Base-by-base conservation (phyloP, 208 protist species). In the Wallacemonas collosoma region DNA sequence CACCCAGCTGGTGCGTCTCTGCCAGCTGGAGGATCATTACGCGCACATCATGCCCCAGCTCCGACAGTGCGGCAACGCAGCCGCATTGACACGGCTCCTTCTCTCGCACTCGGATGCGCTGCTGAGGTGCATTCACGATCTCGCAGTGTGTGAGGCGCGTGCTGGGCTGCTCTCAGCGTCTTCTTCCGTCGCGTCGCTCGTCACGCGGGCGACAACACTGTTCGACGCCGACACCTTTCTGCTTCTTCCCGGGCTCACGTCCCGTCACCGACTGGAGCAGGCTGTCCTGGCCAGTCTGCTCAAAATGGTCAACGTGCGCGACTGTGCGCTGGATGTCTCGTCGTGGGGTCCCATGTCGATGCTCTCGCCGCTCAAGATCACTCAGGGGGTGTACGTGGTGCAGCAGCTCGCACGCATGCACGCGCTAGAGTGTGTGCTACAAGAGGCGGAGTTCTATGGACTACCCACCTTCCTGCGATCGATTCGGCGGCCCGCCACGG, bases 381-480 rank as follows among this genome's bases (percentile, higher is more conserved):
- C 68, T 17, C 75, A 84, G 39, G 91, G 87, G 1, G 54, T 90
- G 11, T 96, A 94, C 62, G 79, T 90, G 53, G 44, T 89, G 54
- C 85, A 92, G 3, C 71, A 76, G 50, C 63, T 61, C 50, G 68
- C 73, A 3, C 86, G 91, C 2, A 65, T 67, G 44, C 63, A 68
- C n/a, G 71, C 75, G 1, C 55, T 94, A 67, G 61, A 75, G 2
- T 40, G 35, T 12, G 65, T 96, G 11, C 72, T 96, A 15, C 62
- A 68, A 15, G 82, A 82, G 55, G 83, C 80, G 2, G 81, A 91
- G 68, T 85, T 93, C 51, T 94, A 92, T 70, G 91, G 91, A 0
- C 75, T 96, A n/a, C 91, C 91, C 2, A 83, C 84, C n/a, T 93
- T 96, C 71, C 73, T 96, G 60, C 87, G 91, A 6, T 94, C 86